A percentile compares a stretch with the other conserved stretches of the same genome.
These are phyloP conservation scores for Glutinoglossum americanum DNA, from an alignment of 495 filamentous ascomycete genomes.

Conservation along the genomic window DNA sequence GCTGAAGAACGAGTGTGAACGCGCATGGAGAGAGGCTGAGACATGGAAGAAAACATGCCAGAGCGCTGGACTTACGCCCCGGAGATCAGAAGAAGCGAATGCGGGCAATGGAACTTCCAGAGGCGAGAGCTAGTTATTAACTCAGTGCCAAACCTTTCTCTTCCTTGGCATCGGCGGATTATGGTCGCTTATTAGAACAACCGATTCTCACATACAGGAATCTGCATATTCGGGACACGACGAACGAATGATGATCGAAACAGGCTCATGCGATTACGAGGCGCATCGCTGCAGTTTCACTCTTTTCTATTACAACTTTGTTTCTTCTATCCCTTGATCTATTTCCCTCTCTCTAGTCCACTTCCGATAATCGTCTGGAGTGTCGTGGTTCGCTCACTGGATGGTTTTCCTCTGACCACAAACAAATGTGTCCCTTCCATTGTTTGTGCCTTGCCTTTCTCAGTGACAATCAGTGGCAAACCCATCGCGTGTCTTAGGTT, in stretches of 20 bases:
- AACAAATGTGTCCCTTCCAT: not conserved
- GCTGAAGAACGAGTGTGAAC: slow-evolving; percentile 56
- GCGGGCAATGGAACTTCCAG: not conserved
- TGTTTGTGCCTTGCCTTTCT: not conserved
- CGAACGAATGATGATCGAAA: not conserved
- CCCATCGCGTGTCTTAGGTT: not conserved
- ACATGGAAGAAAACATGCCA: slow-evolving; percentile 72
- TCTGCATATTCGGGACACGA: not conserved
- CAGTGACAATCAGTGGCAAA: not conserved
- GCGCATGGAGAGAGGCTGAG: slow-evolving; percentile 52
- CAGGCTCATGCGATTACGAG: not conserved
- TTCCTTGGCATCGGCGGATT: not conserved
- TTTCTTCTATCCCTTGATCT: not conserved
- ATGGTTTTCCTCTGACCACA: not conserved
- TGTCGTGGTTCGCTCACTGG: not conserved
- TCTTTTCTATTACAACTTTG: not conserved
- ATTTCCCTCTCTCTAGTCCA: not conserved
- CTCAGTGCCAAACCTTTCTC: not conserved
- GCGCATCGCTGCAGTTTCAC: not conserved
- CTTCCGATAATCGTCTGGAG: not conserved
- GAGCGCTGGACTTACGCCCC: slow-evolving; percentile 38
- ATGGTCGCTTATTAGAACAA: not conserved
- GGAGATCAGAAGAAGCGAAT: slow-evolving; percentile 3
- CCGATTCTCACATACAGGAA: not conserved
- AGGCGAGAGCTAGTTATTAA: not conserved